Percentiles rank a stretch among this genome's conserved stretches.
Evolutionary conservation across 2,329 filamentous ascomycete genomes (phyloP).

Genomic region (Myriosclerotinia curreyana): DNA sequence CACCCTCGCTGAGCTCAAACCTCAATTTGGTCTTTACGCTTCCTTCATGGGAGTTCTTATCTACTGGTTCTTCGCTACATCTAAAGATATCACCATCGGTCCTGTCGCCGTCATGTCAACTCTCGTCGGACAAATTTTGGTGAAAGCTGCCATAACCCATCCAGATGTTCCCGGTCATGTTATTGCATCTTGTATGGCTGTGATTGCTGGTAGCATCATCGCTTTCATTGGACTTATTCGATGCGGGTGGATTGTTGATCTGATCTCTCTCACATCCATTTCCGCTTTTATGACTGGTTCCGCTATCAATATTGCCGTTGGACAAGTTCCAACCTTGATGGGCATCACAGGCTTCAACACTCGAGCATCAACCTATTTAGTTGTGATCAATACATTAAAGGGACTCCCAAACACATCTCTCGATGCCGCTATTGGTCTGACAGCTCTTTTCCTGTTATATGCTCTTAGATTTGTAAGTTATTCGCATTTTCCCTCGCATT

Average conservation of each 20-base stretch:
- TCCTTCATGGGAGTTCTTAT: constrained; percentile 94
- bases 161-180: constrained; percentile 60
- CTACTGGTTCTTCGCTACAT: constrained; percentile 98
- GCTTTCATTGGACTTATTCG: constrained; percentile 74
- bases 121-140: constrained; percentile 78
- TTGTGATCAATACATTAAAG: constrained; percentile 80
- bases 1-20: constrained; percentile 71
- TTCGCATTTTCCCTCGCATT: too few species aligned
- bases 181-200: constrained; percentile 73
- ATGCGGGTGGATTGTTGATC: constrained; percentile 85
- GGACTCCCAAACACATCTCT: constrained; percentile 62
- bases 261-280: constrained; percentile 86
- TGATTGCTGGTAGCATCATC: constrained; percentile 76
- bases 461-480: constrained; percentile 55
- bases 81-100: constrained; percentile 98
- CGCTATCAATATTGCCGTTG: constrained; percentile 80
- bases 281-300: constrained; percentile 97
- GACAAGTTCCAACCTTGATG: constrained; percentile 79
- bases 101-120: constrained; percentile 96
- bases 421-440: constrained; percentile 88
- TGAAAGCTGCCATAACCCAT: constrained; percentile 54
- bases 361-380: constrained; percentile 72
- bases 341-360: constrained; percentile 70
- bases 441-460: constrained; percentile 75
- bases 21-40: constrained; percentile 85